Evolutionary conservation across 1,139 yeast species (phyloP), one percentile per base, ranked within the genome.

Genomic region (Fermentozyma sake): DNA sequence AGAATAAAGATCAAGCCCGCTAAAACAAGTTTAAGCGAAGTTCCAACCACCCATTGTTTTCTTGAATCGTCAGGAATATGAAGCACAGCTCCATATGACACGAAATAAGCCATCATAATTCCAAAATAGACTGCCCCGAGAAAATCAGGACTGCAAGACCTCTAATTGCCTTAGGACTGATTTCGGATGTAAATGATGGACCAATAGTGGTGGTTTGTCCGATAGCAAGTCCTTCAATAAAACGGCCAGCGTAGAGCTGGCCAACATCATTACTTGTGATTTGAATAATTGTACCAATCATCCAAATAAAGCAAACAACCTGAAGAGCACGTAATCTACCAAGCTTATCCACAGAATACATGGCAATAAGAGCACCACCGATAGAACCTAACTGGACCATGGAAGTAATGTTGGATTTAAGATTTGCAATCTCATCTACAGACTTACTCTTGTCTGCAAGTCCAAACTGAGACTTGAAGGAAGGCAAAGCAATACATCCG

Each of bases 321-420:
- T 74, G 77, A 34, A 75, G 50, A 5, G 79, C 59, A 37, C 75
- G 54, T 27, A 73, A 59, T 38, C 83, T 59, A 5, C 84, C 84
- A 19, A 76, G 49, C 24, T 53, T 58, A 45, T 77, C 83, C 21
- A 68, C 73, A 3, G 72, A 46, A 35, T 55, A 62, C 45, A 66
- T 58, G 3, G 80, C 76, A 18, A 74, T 33, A 8, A 75, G 31
- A 12, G 76, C 60, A 14, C 83, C 83, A 21, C 70, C 79, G 33
- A 76, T 67, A 15, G 76, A 67, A 3, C 82, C 82, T 24, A 76
- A 49, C 42, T 73, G 79, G 4, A 76, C 82, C 80, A 76, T 76
- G 6, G 79, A 60, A 2, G 75, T 68, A 40, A 76, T 73, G 42
- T 72, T 75, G 6, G 79, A 72, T 37, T 63, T 67, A 38, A 66